Base-by-base conservation (phyloP, 2,329 filamentous ascomycete species). In the Ophiostoma sp. region DNA sequence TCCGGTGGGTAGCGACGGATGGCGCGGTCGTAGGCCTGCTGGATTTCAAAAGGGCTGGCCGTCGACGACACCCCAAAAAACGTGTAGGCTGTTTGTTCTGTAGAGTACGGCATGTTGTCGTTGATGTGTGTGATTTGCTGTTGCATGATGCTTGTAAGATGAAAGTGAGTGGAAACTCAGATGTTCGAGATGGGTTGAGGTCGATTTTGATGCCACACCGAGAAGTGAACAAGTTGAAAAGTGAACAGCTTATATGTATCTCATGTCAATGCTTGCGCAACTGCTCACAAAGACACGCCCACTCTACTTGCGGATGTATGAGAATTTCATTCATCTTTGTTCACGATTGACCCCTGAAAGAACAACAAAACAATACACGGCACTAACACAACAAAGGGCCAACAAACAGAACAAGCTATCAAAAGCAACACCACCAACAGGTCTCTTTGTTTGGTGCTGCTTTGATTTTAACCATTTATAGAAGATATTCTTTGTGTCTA, bases 21-120 rank as follows among this genome's bases (percentile, higher is more conserved):
- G 3, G n/a, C 7, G 17, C 48, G 33, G 0, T 19, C 31, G 61
- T 72, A 72, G 33, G 72, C 64, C 3, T 57, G n/a, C 5, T 25
- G 55, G 31, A 70, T 52, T 28, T 52, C 55, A 1, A 11, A 19
- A 28, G 45, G 39, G 15, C n/a, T 50, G 28, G 66, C 42, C 1
- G 19, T 8, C 25, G 52, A 52, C n/a, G 19, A 22, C 31, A 73
- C 12, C 19, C n/a, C 48, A 7, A 72, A 69, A n/a, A 71, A 71
- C 17, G 42, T 12, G 59, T 71, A 71, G 25, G 70, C 70, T 2
- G 70, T 72, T 28, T 68, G 59, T n/a, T 72, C 61, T 15, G 25
- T 11, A 1, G 22, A 19, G 22, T n/a, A 7, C 1, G 15, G 11
- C 31, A 15, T 50, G 11, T 3, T 36, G 33, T 36, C 33, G 33